phyloP scores from a whole-genome alignment of 441 rosid genomes.

The Erodium texanum region DNA sequence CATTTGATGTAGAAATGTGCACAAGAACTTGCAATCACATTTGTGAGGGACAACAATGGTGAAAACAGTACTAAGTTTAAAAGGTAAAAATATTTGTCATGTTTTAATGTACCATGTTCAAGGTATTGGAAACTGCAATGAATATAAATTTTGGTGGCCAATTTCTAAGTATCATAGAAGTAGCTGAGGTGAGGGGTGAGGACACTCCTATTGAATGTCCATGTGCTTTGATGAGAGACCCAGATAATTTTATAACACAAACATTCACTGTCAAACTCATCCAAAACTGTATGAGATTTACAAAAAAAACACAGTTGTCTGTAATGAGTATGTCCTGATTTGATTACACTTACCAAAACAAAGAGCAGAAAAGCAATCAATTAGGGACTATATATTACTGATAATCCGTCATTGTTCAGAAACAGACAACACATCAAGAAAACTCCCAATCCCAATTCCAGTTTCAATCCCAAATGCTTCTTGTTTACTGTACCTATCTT shows the following conservation, averaged over 20 bases:
- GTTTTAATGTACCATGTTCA: no score
- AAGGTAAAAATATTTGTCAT: no score
- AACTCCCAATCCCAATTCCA: slow-evolving; percentile 15
- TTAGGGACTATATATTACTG: slow-evolving; percentile 15
- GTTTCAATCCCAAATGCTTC: slow-evolving; percentile 14
- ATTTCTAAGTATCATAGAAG: no score
- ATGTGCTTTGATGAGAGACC: not conserved
- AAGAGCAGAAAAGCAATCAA: not conserved
- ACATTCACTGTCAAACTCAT: not conserved
- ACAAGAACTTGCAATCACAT: no score
- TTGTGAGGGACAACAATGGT: no score
- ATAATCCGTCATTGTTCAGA: slow-evolving; percentile 26
- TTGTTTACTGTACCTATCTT: slow-evolving; percentile 25
- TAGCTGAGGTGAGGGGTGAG: no score
- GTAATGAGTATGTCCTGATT: not conserved
- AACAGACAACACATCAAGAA: slow-evolving; percentile 22
- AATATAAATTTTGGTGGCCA: no score
- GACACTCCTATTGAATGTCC: not conserved
- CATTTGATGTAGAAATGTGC: no score
- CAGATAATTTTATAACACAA: no score
- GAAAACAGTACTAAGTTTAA: no score
- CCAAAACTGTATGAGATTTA: not conserved
- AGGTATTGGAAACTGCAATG: no score
- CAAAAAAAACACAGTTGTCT: not conserved
- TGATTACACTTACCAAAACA: not conserved